phyloP scores from a whole-genome alignment of 345 rosid species.

The Garcia nutans region DNA sequence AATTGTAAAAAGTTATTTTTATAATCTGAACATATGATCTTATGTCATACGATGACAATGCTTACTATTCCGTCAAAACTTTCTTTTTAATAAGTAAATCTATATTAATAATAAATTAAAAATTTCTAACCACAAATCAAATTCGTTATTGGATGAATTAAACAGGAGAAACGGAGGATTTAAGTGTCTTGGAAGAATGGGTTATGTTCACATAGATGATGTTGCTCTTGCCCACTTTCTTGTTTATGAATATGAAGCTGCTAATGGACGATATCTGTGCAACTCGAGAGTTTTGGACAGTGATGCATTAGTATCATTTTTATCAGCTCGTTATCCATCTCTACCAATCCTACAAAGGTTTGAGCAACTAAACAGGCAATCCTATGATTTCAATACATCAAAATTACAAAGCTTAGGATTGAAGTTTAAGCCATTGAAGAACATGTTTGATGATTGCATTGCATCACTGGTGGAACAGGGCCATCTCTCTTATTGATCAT shows the following conservation, averaged over 20 bases:
- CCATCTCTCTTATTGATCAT: constrained; percentile 28
- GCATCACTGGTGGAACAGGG: constrained; percentile 58
- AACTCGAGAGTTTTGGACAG: constrained; percentile 56
- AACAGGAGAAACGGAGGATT: constrained; percentile 65
- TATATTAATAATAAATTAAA: too few species aligned
- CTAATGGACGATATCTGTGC: constrained; percentile 67
- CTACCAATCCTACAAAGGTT: constrained; percentile 64
- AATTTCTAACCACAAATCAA: too few species aligned
- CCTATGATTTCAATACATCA: constrained; percentile 57
- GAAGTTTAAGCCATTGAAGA: constrained; percentile 57
- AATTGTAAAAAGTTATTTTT: too few species aligned
- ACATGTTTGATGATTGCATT: constrained; percentile 76
- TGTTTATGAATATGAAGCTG: constrained; percentile 51
- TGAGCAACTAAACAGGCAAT: constrained; percentile 50
- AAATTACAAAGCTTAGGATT: constrained; percentile 63
- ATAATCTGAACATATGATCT: too few species aligned
- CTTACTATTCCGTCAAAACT: too few species aligned
- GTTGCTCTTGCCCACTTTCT: constrained; percentile 76
- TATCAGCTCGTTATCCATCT: constrained; percentile 61
- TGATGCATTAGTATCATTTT: constrained; percentile 47
- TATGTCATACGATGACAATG: too few species aligned
- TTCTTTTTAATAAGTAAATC: too few species aligned
- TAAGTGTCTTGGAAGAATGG: constrained; percentile 84
- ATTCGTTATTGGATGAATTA: background rate
- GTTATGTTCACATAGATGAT: constrained; percentile 89